These are phyloP conservation scores for Aphanomyces invadans DNA, from an alignment of 352 stramenopile genomes.

Conservation along the genomic window DNA sequence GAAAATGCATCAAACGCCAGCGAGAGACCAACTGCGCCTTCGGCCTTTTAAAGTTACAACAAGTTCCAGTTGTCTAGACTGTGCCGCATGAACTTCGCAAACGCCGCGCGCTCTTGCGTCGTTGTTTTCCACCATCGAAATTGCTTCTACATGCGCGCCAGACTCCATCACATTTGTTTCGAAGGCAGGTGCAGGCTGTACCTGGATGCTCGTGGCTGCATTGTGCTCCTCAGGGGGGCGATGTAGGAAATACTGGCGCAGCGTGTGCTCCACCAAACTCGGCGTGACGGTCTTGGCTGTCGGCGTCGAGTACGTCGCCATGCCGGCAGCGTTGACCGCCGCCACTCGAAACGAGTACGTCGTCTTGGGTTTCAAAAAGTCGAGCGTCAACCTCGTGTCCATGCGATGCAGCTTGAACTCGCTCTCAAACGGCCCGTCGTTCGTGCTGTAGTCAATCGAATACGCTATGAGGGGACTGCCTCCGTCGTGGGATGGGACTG, in stretches of 20 bases:
- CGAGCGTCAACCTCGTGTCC: slow-evolving; percentile 30
- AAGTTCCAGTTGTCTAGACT: slow-evolving; percentile 20
- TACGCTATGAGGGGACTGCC: slow-evolving; percentile 39
- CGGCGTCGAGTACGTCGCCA: slow-evolving; percentile 33
- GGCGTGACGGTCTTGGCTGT: slow-evolving; percentile 37
- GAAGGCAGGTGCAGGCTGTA: neutral
- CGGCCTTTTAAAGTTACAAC: too few relatives aligned
- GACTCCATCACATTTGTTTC: neutral
- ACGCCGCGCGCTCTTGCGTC: neutral
- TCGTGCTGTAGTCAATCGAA: slow-evolving; percentile 45
- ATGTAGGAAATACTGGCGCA: slow-evolving; percentile 45
- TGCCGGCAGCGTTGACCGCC: slow-evolving; percentile 39
- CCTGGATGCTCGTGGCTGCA: slow-evolving; percentile 40
- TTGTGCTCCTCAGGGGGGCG: slow-evolving; percentile 43
- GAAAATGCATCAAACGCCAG: too few relatives aligned
- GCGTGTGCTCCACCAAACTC: slow-evolving; percentile 61
- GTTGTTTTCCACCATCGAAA: neutral
- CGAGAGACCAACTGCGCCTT: too few relatives aligned
- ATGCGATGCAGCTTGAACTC: slow-evolving; percentile 36
- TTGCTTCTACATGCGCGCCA: neutral
- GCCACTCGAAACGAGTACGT: slow-evolving; percentile 51
- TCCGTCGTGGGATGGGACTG: slow-evolving; percentile 40
- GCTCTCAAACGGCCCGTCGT: slow-evolving; percentile 23
- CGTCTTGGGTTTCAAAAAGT: slow-evolving; percentile 48
- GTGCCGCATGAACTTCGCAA: neutral